These are phyloP conservation scores for Saccharum officinarum DNA, from an alignment of 176 grass and related monocot species.

Conservation along the genomic window DNA sequence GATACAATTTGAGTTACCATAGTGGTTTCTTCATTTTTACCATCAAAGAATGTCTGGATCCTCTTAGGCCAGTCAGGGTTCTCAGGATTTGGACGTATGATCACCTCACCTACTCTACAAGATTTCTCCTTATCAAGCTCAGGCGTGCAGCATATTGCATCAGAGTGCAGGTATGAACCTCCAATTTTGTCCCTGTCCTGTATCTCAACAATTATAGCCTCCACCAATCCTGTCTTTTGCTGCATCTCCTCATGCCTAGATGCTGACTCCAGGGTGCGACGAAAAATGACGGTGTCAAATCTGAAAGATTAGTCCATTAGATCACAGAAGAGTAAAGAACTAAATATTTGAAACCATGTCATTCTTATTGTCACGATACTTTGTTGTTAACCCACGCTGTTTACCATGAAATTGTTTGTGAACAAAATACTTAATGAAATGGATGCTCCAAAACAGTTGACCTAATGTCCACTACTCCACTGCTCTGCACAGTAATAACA, in stretches of 20 bases:
- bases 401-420: not conserved
- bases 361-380: not conserved
- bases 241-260: constrained; percentile 74
- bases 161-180: constrained; percentile 81
- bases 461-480: not conserved
- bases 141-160: constrained; percentile 89
- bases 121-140: constrained; percentile 62
- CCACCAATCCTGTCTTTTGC: constrained; percentile 90
- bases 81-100: constrained; percentile 85
- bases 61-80: constrained; percentile 86
- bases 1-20: constrained; percentile 65
- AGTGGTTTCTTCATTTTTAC: constrained; percentile 58
- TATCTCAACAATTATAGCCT: constrained; percentile 97
- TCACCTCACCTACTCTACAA: constrained; percentile 90
- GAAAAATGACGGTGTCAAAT: constrained; percentile 88
- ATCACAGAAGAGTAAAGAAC: constrained; percentile 2
- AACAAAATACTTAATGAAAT: constrained; percentile 22
- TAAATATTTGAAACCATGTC: not conserved
- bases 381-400: not conserved
- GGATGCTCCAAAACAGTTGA: constrained; percentile 10
- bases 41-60: constrained; percentile 94
- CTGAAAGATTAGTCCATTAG: constrained; percentile 48
- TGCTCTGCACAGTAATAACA: not conserved
- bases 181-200: constrained; percentile 96
- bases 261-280: constrained; percentile 67